These are phyloP conservation scores for Exophiala sp. DNA, from an alignment of 2,329 filamentous ascomycete species.

Conservation along the genomic window DNA sequence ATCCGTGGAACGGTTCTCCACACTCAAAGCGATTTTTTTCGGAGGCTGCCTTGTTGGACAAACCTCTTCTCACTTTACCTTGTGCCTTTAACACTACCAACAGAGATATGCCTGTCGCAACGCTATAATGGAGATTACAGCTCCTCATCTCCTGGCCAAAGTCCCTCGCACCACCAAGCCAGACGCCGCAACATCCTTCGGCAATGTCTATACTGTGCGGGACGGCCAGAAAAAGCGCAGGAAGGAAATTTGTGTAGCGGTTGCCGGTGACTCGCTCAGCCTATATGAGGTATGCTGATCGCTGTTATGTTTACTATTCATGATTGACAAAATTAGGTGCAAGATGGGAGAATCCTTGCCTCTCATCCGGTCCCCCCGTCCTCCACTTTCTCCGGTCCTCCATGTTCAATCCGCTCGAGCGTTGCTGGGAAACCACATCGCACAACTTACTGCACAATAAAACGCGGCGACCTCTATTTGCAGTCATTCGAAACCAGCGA, in stretches of 20 bases:
- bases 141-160: slow-evolving; percentile 42
- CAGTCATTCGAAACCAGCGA: slow-evolving; percentile 48
- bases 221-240: slow-evolving; percentile 56
- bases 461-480: slow-evolving; percentile 46
- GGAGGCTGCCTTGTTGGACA: not conserved
- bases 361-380: slow-evolving; percentile 59
- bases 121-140: slow-evolving; percentile 39
- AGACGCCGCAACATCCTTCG: slow-evolving; percentile 38
- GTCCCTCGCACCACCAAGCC: slow-evolving; percentile 41
- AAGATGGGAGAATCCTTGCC: slow-evolving; percentile 54
- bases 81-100: not conserved
- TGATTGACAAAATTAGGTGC: slow-evolving; percentile 42
- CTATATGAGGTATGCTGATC: slow-evolving; percentile 52
- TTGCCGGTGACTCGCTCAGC: slow-evolving; percentile 57
- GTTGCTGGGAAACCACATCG: slow-evolving; percentile 42
- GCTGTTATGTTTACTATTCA: not conserved
- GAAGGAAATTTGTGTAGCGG: slow-evolving; percentile 54
- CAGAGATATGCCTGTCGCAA: not conserved
- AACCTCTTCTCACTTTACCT: not conserved
- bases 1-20: slow-evolving; percentile 1
- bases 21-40: slow-evolving; percentile 2
- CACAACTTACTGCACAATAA: slow-evolving; percentile 52
- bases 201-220: slow-evolving; percentile 49
- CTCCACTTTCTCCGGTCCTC: slow-evolving; percentile 51
- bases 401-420: slow-evolving; percentile 53